phyloP scores from a whole-genome alignment of 202 grass and related monocot species.

The Musa balbisiana region DNA sequence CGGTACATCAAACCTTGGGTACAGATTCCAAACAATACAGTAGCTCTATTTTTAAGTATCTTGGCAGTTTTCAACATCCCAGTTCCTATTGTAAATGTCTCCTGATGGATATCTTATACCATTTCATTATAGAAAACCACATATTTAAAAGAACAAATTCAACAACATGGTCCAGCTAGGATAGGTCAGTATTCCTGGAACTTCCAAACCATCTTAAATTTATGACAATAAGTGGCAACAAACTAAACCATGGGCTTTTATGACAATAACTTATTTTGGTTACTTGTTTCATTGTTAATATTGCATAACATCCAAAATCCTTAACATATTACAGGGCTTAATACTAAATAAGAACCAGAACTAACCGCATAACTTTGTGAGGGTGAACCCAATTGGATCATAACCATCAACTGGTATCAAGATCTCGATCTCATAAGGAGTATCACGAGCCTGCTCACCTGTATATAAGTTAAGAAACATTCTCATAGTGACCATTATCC shows the following conservation, averaged over 20 bases:
- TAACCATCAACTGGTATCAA: constrained; percentile 69
- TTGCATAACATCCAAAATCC: neutral
- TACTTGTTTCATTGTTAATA: neutral
- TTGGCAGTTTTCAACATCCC: no score
- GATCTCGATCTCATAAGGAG: constrained; percentile 64
- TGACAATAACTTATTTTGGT: neutral
- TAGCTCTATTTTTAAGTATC: neutral
- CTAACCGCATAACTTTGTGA: constrained; percentile 83
- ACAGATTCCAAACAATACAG: neutral
- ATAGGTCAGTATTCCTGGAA: neutral
- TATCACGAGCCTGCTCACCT: constrained; percentile 60
- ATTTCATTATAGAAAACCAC: neutral
- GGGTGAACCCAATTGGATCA: constrained; percentile 76
- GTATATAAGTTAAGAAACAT: constrained; percentile 20
- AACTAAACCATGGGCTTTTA: neutral
- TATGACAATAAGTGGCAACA: neutral
- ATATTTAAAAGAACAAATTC: neutral
- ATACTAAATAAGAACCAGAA: constrained; percentile 24
- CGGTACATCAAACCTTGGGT: no score
- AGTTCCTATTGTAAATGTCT: no score
- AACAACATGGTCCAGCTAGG: neutral
- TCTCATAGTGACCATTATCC: constrained; percentile 12
- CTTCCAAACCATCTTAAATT: neutral
- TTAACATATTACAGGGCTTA: neutral
- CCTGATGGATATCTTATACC: no score